Base-by-base conservation (phyloP, 352 stramenopile species). In the Phytophthora pini region DNA sequence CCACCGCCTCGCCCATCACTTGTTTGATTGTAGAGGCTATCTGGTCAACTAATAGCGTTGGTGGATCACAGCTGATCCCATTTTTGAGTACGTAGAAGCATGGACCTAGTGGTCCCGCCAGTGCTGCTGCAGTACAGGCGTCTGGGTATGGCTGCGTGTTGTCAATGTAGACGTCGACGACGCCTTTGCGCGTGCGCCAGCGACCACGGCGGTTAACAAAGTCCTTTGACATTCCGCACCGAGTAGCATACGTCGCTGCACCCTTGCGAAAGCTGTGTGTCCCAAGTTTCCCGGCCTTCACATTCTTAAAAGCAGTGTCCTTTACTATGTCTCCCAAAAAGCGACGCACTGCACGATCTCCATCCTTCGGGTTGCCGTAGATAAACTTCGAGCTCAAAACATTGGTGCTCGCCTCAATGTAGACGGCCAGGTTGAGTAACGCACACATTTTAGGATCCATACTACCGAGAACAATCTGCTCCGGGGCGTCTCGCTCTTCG, bases 11-110 rank as follows among this genome's bases (percentile, higher is more conserved):
- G 22, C 26, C 60, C 46, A 62, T 57, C 2, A 62, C 6, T 17
- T 46, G 52, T 11, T 62, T 63, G 1, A 56, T 36, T 4, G 22
- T 52, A 7, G 48, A 34, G 2, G 58, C 52, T 11, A 63, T 63
- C 24, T 50, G 10, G 4, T 50, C 12, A 13, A 22, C 22, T 7
- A 68, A 39, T 11, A 68, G 31, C 20, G 5, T 34, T 39, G 29
- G 36, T 43, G 13, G 1, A 12, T 56, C 20, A 40, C 29, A 43
- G 1, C 10, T 20, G 10, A 68, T 56, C 5, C 31, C 39, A 32
- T 11, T 2, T 52, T 65, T 70, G 12, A 70, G 20, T 2, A 13
- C 12, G 24, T 73, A 73, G n/a, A 65, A 56, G 36, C 57, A 61
- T 3, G 65, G 47, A 12, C 65, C 65, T 51, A n/a, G 1, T 10